Base-by-base conservation (phyloP, 2,329 filamentous ascomycete genomes). In the Fusarium kyushuense region DNA sequence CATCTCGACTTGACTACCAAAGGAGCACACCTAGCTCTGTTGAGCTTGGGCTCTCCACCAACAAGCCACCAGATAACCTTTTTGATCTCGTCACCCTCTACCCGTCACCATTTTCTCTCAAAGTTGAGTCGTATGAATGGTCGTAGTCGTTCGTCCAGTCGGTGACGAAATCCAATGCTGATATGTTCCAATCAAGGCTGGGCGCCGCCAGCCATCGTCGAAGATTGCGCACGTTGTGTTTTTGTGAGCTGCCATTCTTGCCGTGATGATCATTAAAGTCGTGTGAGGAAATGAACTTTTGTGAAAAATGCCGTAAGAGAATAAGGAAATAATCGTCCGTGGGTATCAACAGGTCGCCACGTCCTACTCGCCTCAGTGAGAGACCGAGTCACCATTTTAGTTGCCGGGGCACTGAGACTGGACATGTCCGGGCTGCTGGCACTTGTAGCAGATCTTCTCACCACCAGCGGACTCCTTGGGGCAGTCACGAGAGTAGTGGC, bases 401-500 rank as follows among this genome's bases (percentile, higher is more conserved):
- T 91, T 94, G 79, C 91, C 94, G 77, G 95, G 93, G 90, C 96
- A 99, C 76, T 92, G 89, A 75, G 92, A 89, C 89, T 97, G 95
- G 79, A 98, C 91, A 84, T 97, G 95, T 75, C 95, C 94, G 73
- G 86, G 79, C 82, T 90, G 87, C 83, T 90, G 87, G 87, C 88
- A 98, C 87, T 96, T 97, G 89, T 99, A 99, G 91, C 96, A 99
- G 79, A 97, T 94, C 81, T 96, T 95, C 88, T 98, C 95, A 77
- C 90, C 88, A 72, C 89, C 87, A 74, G 90, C 88, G 63, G 92
- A 92, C 84, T 97, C 95, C 79, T 95, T 94, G 75, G 94, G 92
- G 88, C 96, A 99, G 82, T 99, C 96, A 72, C 95, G 92, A 72
- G 92, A 96, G 80, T 97, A 89, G 83, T 98, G 95, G 67, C 96